Evolutionary conservation across 2,329 filamentous ascomycete species (phyloP), one percentile per base, ranked within the genome.

Genomic region (Colletotrichum caudatum): DNA sequence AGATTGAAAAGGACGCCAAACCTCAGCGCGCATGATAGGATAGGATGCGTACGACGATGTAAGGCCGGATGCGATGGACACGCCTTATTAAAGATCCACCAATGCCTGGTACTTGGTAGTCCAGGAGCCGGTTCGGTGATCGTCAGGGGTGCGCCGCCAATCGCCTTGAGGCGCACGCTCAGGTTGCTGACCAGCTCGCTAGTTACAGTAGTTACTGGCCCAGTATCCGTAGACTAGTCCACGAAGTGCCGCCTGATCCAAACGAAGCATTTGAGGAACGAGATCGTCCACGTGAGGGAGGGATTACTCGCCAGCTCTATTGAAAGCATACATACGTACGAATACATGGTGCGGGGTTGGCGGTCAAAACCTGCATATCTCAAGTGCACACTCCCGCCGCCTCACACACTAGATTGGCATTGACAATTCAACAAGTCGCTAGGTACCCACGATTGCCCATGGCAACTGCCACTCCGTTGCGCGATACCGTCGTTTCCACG

Each of bases 81-180:
- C 51, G 62, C 62, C 39, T 33, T 37, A 58, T 26, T 53, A 44
- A 16, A 41, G 23, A 26, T 39, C 58, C 16, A 11, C 12, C 44
- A 46, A 46, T 46, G 16, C 14, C 39, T 18, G 12, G 3, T 12
- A 29, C 29, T 29, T 29, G 29, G 29, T 39, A 6, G 39, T 18
- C 11, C 39, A 41, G 14, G 39, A 41, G 29, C 53, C 44, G 12
- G n/a, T 33, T 46, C 29, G 29, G n/a, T 60, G 62, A 66, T 69
- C 67, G 62, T 60, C 67, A 69, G 67, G 67, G 57, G 64, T 20
- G 20, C 58, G 33, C 50, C 41, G 50, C 35, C 41, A 61, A 16
- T 61, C 50, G 44, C 35, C 54, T 53, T 50, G 20, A 41, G 57
- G 50, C 63, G 67, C 63, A 39, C 39, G 48, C 41, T 51, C 35